Evolutionary conservation across 2,329 filamentous ascomycete species (phyloP), one percentile per base, ranked within the genome.

Genomic region (Xylaria sp.): DNA sequence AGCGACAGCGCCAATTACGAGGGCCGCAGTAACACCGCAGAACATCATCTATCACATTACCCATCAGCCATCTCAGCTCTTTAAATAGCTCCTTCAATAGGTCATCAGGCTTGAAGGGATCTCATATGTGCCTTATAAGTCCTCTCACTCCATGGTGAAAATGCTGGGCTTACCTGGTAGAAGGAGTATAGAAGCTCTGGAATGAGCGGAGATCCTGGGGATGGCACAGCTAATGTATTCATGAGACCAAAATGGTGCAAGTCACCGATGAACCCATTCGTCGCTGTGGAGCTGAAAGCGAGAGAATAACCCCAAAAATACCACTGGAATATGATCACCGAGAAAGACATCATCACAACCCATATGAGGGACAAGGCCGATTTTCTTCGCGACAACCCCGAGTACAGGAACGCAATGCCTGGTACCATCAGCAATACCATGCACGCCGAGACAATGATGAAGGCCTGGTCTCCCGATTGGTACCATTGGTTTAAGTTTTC

Each of bases 231-330:
- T 75, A 97, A 86, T 2, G 93, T 93, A 77, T 94, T 93, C 85
- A 89, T 91, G 75, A 99, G 86, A 69, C 94, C 96, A 75, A 98
- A 97, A 80, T 97, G 92, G 74, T 90, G 87, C 64, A 99, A 83
- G 79, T 98, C 89, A 63, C 96, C 96, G 77, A 99, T 98, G 83
- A 92, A 98, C 61, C 93, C 91, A 82, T 93, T 97, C 73, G 88
- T 93, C 4, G 91, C 92, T 15, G 89, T 89, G 50, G 87, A 85
- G 77, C 92, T 96, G 82, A 98, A 97, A 60, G 95, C 94, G 69
- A 99, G 86, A 15, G 95, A 97, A 81, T 97, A 99, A 43, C 96
- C 96, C 95, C 96, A 98, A 81, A 99, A 97, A 78, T 97, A 98
- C 96, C 96, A 99, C 83, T 99, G 96, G 84, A 99, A 97, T 65